Percentiles rank a stretch among this genome's conserved stretches.
phyloP scores from a whole-genome alignment of 202 grass and related monocot species.

The Alloteropsis angusta region DNA sequence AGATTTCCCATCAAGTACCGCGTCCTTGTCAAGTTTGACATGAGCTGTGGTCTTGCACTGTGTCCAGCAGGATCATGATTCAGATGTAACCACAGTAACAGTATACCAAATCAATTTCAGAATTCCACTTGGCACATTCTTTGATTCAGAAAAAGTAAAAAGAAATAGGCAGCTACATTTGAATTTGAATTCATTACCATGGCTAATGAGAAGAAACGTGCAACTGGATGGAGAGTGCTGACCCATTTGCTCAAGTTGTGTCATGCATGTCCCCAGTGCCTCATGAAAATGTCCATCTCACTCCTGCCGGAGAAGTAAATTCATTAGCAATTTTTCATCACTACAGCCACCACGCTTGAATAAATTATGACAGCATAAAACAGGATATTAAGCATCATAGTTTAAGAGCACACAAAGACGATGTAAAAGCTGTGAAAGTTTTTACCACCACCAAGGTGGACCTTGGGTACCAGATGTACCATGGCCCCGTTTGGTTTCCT shows the following conservation, averaged over 20 bases:
- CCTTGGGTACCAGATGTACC: neutral
- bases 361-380: neutral
- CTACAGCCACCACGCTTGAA: neutral
- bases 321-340: neutral
- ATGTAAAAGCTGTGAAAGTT: neutral
- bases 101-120: neutral
- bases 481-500: too few species aligned
- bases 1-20: conserved; percentile 22
- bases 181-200: neutral
- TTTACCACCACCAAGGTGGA: neutral
- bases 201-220: neutral
- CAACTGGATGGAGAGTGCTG: neutral
- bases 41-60: neutral
- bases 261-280: neutral
- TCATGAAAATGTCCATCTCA: neutral
- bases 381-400: neutral
- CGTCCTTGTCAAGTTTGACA: neutral
- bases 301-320: neutral
- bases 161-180: neutral
- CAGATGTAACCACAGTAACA: neutral
- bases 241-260: neutral
- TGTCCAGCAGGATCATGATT: neutral
- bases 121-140: neutral
- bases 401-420: neutral
- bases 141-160: neutral